Conservation (phyloP, 768 basidiomycete species). For the Pisolithus marmoratus region DNA sequence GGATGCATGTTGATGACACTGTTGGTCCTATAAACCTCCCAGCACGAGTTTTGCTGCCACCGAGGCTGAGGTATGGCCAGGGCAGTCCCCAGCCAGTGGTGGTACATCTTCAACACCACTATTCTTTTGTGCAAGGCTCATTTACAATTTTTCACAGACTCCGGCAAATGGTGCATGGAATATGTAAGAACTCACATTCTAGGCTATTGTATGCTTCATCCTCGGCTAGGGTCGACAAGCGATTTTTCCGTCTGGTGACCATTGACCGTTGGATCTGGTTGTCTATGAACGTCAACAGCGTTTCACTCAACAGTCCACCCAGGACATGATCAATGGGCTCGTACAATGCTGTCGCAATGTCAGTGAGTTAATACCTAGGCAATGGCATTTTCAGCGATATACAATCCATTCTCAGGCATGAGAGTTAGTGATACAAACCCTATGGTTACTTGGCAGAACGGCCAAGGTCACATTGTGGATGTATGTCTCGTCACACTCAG, state of each 20-base stretch:
- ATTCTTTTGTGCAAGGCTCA: too few species aligned
- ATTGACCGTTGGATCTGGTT: conserved; percentile 59
- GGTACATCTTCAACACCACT: conserved; percentile 31
- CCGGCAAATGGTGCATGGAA: conserved; percentile 75
- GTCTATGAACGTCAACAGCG: too few species aligned
- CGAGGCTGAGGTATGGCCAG: conserved; percentile 59
- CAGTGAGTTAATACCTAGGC: conserved; percentile 40
- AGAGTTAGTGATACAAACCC: conserved; percentile 39
- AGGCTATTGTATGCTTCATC: conserved; percentile 5
- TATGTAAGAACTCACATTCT: conserved; percentile 40
- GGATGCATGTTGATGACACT: conserved; percentile 54
- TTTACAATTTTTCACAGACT: conserved; percentile 28
- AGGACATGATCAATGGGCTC: conserved; percentile 53
- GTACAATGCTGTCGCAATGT: conserved; percentile 45
- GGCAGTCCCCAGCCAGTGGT: conserved; percentile 52
- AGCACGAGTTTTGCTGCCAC: conserved; percentile 60
- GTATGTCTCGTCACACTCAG: conserved; percentile 21
- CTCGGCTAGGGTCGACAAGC: conserved; percentile 57
- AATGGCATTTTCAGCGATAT: neutral
- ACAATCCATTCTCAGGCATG: conserved; percentile 46
- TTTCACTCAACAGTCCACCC: conserved; percentile 43
- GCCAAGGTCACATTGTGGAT: conserved; percentile 48
- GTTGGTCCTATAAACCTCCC: conserved; percentile 49
- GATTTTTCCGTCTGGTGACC: conserved; percentile 51
- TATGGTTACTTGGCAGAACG: conserved; percentile 49